Base-by-base conservation (phyloP, 2,329 filamentous ascomycete genomes). In the Stagonosporopsis vannaccii region DNA sequence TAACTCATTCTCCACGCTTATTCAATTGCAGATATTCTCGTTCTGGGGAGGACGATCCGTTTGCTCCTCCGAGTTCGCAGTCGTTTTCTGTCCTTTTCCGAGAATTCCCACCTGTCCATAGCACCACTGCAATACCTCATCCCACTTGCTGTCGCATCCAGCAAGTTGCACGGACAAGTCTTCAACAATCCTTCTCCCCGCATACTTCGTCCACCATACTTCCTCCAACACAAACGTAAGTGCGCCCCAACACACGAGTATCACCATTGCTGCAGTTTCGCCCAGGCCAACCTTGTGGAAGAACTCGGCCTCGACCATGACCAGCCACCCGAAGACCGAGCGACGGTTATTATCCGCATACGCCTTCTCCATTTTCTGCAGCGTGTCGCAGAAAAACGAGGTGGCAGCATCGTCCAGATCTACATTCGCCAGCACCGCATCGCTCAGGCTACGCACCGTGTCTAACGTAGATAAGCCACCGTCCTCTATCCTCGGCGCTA, bases 301-400 rank as follows among this genome's bases (percentile, higher is more conserved):
- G 12, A 52, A 45, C 19, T 37, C 41, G 9, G 8, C 17, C 41
- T 52, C 49, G 1, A 33, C 19, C 49, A 52, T 45, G n/a, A 45
- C 23, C 23, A 52, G 4, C 49, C 49, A 52, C 1, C 13, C n/a
- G 23, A 52, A 32, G 15, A 45, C 41, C 20, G 49, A 45, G 9
- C 35, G 41, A 25, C 41, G 40, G 11, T 52, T 32, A 26, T 40
- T 45, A 26, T 45, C 33, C 1, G 19, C 20, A n/a, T 52, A 45
- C 12, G 41, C 26, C 41, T 52, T 52, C 20, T 52, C 42, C 23
- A 52, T 8, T 15, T 52, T 45, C 41, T 52, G 30, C 49, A 52
- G 13, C n/a, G 33, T 26, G 8, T 35, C 43, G 26, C 42, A 35
- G 5, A 45, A 23, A 8, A 42, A 45, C 11, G 35, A 35, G 17